Base-by-base conservation (phyloP, 306 rosid species). In the Lathyrus oleraceus region DNA sequence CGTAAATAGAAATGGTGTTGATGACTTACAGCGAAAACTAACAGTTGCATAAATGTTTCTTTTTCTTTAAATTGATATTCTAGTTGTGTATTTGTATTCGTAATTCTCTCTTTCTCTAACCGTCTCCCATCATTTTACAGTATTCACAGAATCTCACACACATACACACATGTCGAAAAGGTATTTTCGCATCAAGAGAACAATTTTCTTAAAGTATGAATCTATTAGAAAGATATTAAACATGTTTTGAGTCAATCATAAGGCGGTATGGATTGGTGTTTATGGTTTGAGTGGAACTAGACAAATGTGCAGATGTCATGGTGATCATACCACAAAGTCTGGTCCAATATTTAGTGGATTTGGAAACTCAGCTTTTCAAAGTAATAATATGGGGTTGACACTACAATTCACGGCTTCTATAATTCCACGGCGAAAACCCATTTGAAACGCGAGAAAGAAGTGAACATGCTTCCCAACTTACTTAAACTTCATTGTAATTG, bases 1-100 rank as follows among this genome's bases (percentile, higher is more conserved):
- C 79, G 78, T 15, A 94, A 84, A 82, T 94, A 84, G 84, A 77
- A 61, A 48, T 59, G 69, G 19, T 43, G 45, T 63, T 17, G 52
- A 65, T 45, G 53, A 62, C 40, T 67, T 38, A 23, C 60, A 47
- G 60, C 57, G 61, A 63, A 75, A 53, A 53, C 76, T 54, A 61
- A 51, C 58, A 21, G 72, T 61, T 78, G 74, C 53, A 13, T 52
- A 62, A 62, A 44, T 79, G 60, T 72, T 48, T 61, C 56, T 45
- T 71, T 27, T 43, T 61, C 61, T 52, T 73, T 32, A 47, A 20
- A 19, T 63, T 61, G 21, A 19, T 70, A 69, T 28, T 32, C 67
- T 10, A 36, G 63, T 6, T 27, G 39, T 57, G 30, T 14, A 14
- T 6, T 27, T 57, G 39, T 57, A 57, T 13, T 57, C 28, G 16